Evolutionary conservation across 2,329 filamentous ascomycete genomes (phyloP), one percentile per base, ranked within the genome.

Genomic region (Microsporum audouinii): DNA sequence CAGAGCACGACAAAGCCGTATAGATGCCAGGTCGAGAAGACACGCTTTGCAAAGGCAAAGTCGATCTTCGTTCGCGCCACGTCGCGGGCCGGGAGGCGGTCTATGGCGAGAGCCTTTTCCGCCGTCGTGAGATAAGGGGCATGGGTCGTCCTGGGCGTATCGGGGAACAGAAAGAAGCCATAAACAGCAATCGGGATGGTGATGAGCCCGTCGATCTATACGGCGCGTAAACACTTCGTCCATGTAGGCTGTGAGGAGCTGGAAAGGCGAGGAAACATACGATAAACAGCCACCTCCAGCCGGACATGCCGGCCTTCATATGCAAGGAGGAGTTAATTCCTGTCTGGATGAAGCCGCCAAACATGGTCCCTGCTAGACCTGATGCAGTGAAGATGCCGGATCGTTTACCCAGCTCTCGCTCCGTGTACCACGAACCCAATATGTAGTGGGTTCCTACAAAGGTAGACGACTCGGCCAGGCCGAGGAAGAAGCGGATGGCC

Each of bases 381-480:
- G 70, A 70, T 0, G 69, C 68, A 1, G 68, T 71, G 64, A 75
- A 75, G 23, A 75, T 71, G 1, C 68, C 71, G 17, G 67, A 71
- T 27, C 73, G 68, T 53, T 74, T 75, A 0, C 71, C 72, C n/a
- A 75, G 67, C 63, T 75, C 73, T 29, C 66, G 68, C 59, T 74
- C 71, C 0, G 72, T 77, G 58, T 78, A 78, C 76, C 75, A 78
- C 4, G 72, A 74, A 1, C 73, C 71, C 0, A 77, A 66, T 7
- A 77, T 71, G 57, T 72, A 75, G 41, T 74, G 72, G 2, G 69
- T 72, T 0, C 73, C 73, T 1, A 67, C 63, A 58, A 72, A 74
- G 7, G 69, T 71, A 47, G 67, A 71, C 1, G 68, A 65, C 61
- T 73, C 71, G 17, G 66, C 66, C 17, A 71, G 61, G 1, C 74